Percentiles rank a stretch among this genome's conserved stretches.
Conservation (phyloP, 805 yeast genomes). For the Zygotorulaspora chibaensis region DNA sequence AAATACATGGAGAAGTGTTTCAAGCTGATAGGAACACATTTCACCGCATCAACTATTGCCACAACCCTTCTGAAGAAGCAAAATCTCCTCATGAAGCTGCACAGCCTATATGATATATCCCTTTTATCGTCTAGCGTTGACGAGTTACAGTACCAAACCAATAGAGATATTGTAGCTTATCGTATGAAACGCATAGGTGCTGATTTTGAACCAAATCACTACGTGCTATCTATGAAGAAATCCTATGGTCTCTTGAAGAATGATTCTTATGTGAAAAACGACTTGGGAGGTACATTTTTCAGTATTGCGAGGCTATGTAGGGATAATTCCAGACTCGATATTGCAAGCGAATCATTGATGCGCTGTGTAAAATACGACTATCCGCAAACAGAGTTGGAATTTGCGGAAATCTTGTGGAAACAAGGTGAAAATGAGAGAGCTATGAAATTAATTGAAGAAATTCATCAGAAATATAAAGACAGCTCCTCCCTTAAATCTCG, state of each 20-base stretch:
- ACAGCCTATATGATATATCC: slow-evolving; percentile 58
- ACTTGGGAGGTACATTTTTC: slow-evolving; percentile 50
- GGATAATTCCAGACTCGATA: slow-evolving; percentile 60
- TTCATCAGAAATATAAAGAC: slow-evolving; percentile 21
- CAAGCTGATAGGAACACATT: slow-evolving; percentile 53
- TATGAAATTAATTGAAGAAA: slow-evolving; percentile 50
- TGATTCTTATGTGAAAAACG: slow-evolving; percentile 21
- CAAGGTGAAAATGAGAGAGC: slow-evolving; percentile 88
- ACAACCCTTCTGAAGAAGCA: slow-evolving; percentile 50
- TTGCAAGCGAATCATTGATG: slow-evolving; percentile 68
- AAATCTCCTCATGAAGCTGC: slow-evolving; percentile 49
- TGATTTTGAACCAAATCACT: slow-evolving; percentile 58
- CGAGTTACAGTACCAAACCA: slow-evolving; percentile 14
- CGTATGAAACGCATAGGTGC: slow-evolving; percentile 39
- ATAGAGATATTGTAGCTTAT: slow-evolving; percentile 19
- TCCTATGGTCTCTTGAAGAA: slow-evolving; percentile 39
- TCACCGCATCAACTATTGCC: slow-evolving; percentile 45
- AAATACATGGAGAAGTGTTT: slow-evolving; percentile 49
- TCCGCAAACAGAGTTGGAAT: slow-evolving; percentile 59
- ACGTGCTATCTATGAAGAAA: slow-evolving; percentile 54
- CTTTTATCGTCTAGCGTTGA: slow-evolving; percentile 30
- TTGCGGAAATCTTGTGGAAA: slow-evolving; percentile 80
- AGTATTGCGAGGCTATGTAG: slow-evolving; percentile 62
- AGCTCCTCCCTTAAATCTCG: slow-evolving; percentile 18
- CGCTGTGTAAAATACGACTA: slow-evolving; percentile 35